Percentiles rank a stretch among this genome's conserved stretches.
Evolutionary conservation across 75 land plant species (phyloP).

Genomic region (Selaginella tamariscina): DNA sequence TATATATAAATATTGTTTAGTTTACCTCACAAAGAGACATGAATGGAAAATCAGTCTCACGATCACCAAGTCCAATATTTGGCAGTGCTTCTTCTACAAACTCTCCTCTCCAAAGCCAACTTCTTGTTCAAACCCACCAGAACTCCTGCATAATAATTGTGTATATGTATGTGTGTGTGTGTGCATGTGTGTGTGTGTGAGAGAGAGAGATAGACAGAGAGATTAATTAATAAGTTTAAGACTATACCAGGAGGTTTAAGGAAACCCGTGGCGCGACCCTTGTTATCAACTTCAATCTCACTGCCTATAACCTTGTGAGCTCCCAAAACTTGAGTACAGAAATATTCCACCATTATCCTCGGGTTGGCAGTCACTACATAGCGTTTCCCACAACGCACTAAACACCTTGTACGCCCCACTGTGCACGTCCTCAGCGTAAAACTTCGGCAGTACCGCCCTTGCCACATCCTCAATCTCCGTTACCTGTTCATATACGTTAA

Average conservation of each 20-base stretch:
- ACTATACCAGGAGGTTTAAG: background rate
- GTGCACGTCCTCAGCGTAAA: conserved; percentile 52
- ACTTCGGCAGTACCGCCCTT: conserved; percentile 64
- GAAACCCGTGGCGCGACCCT: background rate
- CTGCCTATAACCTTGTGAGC: conserved; percentile 53
- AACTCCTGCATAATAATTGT: too few species aligned
- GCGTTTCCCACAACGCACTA: conserved; percentile 44
- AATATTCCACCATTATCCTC: conserved; percentile 70
- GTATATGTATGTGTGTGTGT: too few species aligned
- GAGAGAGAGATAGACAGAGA: too few species aligned
- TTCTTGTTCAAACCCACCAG: conserved; percentile 10
- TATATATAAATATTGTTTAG: background rate
- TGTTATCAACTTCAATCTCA: conserved; percentile 25
- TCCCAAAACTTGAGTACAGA: conserved; percentile 44
- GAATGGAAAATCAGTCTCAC: background rate
- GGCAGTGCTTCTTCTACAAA: background rate
- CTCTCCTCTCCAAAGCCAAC: background rate
- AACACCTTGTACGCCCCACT: conserved; percentile 45
- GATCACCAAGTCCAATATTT: conserved; percentile 11
- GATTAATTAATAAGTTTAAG: too few species aligned
- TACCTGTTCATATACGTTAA: conserved; percentile 56
- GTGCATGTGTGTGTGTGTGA: too few species aligned
- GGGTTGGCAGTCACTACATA: conserved; percentile 66
- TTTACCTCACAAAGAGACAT: conserved; percentile 6
- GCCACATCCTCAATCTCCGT: conserved; percentile 50